Evolutionary conservation across 495 filamentous ascomycete genomes (phyloP), one percentile per base, ranked within the genome.

Genomic region (Aspergillus hancockii): DNA sequence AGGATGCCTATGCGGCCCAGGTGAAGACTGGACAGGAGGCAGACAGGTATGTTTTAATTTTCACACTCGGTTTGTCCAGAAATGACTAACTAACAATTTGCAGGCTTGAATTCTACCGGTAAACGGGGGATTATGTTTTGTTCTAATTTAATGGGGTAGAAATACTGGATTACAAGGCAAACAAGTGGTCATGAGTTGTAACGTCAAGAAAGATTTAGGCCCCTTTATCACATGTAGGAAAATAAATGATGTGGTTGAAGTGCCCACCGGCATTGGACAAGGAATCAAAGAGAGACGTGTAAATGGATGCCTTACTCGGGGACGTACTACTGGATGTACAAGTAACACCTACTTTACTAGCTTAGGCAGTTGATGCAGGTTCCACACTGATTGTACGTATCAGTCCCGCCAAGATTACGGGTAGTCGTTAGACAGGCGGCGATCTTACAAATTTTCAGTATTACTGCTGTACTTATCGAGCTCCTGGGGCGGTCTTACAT

Each of bases 1-100:
- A 98, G 72, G 93, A 97, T 74, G 93, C 95, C 7, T 98, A 98
- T 69, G 86, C 89, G 13, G 91, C 88, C 67, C 94, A 98, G 71
- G 94, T 98, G 60, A 97, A 96, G 83, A 89, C 88, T 54, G 83
- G 88, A 52, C 85, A 83, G 52, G 93, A 97, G 72, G 85, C 81
- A 28, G 78, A 82, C 63, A 74, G 82, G 79, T 79, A 71, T 55
- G 78, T 74, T 49, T n/a, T 34, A 32, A 30, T 21, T 21, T n/a
- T 31, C 52, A 21, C 16, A 18, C 25, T 45, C 45, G 28, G 32
- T 53, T 49, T 25, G 46, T 5, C 60, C 8, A 61, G 69, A 72
- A 52, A 70, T 49, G 34, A 1, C n/a, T 49, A 19, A 40, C 10
- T 60, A 1, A 10, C 47, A 14, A 40, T 13, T 60, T 49, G 49